Evolutionary conservation across 257 asterid species (phyloP).

Genomic region (Catharanthus roseus): DNA sequence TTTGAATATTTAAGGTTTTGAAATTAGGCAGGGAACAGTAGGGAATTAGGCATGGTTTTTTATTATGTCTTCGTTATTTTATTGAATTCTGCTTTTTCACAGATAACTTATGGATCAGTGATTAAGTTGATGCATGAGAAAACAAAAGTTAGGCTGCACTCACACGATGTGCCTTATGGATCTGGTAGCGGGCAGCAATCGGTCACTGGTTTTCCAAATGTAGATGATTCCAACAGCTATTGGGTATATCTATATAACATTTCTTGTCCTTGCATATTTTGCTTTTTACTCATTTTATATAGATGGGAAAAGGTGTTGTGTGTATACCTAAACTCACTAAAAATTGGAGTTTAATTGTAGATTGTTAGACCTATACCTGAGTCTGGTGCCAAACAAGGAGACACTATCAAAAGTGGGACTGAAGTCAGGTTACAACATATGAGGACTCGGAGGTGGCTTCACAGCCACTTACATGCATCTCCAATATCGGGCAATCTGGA

Average conservation of each 20-base stretch:
- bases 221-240: conserved; percentile 88
- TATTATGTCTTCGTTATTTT: not conserved
- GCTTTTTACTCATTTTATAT: not conserved
- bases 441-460: conserved; percentile 92
- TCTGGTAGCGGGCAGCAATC: conserved; percentile 98
- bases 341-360: conserved; percentile 29
- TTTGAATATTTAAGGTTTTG: not conserved
- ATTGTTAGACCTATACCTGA: conserved; percentile 61
- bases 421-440: conserved; percentile 75
- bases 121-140: conserved; percentile 90
- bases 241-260: conserved; percentile 50
- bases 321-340: not conserved
- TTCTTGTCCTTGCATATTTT: not conserved
- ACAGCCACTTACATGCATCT: conserved; percentile 97
- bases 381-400: conserved; percentile 82
- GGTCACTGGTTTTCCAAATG: conserved; percentile 71
- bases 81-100: conserved; percentile 12
- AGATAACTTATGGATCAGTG: conserved; percentile 78
- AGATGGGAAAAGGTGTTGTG: not conserved
- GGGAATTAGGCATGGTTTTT: not conserved
- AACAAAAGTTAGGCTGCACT: conserved; percentile 72
- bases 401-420: conserved; percentile 61
- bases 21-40: not conserved
- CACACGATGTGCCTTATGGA: conserved; percentile 93
- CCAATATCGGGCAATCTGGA: conserved; percentile 94